Percentiles rank a stretch among this genome's conserved stretches.
Conservation (phyloP, 306 rosid genomes). For the Glycine tomentella region DNA sequence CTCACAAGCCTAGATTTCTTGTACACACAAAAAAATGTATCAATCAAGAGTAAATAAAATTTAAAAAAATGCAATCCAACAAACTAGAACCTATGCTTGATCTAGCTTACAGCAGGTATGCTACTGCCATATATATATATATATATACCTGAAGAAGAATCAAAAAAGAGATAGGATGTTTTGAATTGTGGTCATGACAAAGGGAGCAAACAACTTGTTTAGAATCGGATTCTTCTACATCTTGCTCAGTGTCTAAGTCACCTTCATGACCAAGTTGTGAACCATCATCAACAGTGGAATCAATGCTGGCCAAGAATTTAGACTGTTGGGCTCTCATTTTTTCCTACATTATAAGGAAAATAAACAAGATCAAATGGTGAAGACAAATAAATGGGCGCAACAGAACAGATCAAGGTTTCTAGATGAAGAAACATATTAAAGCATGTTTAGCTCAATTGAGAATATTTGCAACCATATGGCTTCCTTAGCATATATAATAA, state of each 20-base stretch:
- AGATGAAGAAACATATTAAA: not conserved
- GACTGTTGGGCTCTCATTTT: slow-evolving; percentile 94
- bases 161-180: slow-evolving; percentile 74
- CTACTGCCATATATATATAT: not conserved
- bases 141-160: slow-evolving; percentile 82
- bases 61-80: slow-evolving; percentile 19
- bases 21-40: slow-evolving; percentile 40
- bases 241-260: slow-evolving; percentile 53
- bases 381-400: slow-evolving; percentile 30
- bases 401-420: not conserved
- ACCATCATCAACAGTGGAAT: slow-evolving; percentile 63
- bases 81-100: slow-evolving; percentile 32
- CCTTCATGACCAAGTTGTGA: slow-evolving; percentile 63
- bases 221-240: slow-evolving; percentile 65
- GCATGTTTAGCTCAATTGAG: slow-evolving; percentile 7
- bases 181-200: slow-evolving; percentile 85
- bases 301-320: slow-evolving; percentile 84
- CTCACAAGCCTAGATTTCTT: slow-evolving; percentile 93
- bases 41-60: slow-evolving; percentile 2
- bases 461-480: slow-evolving; percentile 32
- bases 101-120: slow-evolving; percentile 18
- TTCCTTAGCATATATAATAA: slow-evolving; percentile 35
- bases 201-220: slow-evolving; percentile 85
- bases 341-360: slow-evolving; percentile 59
- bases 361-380: slow-evolving; percentile 39